A percentile compares a stretch with the other conserved stretches of the same genome.
Conservation (phyloP, 1,284 basidiomycete species). For the Lentinula novae-zelandiae region DNA sequence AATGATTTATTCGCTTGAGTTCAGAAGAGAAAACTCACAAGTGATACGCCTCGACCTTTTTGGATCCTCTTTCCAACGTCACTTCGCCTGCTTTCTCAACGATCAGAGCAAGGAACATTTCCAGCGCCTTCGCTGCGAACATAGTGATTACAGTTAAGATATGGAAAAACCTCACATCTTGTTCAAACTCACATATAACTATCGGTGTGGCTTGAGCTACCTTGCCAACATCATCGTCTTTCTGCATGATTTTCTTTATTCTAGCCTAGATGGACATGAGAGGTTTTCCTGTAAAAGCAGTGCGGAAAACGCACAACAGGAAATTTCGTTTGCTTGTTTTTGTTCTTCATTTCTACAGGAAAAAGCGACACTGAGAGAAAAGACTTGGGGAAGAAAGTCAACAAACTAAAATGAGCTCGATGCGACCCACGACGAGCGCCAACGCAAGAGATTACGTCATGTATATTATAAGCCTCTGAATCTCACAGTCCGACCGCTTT, state of each 20-base stretch:
- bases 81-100: constrained; percentile 85
- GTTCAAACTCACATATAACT: constrained; percentile 82
- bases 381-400: no score
- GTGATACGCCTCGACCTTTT: constrained; percentile 93
- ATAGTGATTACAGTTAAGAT: background rate
- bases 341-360: constrained; percentile 61
- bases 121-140: constrained; percentile 87
- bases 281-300: background rate
- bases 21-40: constrained; percentile 57
- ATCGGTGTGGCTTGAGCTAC: constrained; percentile 97
- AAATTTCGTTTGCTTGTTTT: constrained; percentile 83
- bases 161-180: background rate
- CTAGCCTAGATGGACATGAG: constrained; percentile 60
- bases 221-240: constrained; percentile 99
- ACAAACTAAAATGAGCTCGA: no score
- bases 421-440: no score
- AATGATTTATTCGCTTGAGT: constrained; percentile 1
- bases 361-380: background rate
- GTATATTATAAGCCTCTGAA: no score
- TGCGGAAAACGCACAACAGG: constrained; percentile 55
- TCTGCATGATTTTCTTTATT: constrained; percentile 99
- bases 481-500: no score
- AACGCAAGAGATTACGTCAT: no score
- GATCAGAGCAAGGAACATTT: constrained; percentile 88
- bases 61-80: constrained; percentile 76